Conservation (phyloP, 2,329 filamentous ascomycete genomes). For the Colletotrichum salicis region DNA sequence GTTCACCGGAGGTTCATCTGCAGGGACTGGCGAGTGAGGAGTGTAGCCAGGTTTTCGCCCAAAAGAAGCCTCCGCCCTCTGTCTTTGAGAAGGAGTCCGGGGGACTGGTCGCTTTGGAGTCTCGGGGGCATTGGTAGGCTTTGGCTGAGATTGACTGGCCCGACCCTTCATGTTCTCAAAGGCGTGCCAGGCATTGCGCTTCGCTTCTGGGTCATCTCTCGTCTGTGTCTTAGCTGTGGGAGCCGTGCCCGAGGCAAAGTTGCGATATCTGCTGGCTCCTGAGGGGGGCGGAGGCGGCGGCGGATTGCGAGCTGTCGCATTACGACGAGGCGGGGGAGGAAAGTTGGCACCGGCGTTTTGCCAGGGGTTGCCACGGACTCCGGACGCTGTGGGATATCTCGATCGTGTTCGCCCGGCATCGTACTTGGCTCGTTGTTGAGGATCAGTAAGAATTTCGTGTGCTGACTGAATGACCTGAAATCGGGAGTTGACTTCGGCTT, state of each 20-base stretch:
- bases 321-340: slow-evolving; percentile 60
- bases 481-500: slow-evolving; percentile 80
- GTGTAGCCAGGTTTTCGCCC: slow-evolving; percentile 63
- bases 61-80: slow-evolving; percentile 66
- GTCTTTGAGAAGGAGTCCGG: slow-evolving; percentile 62
- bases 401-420: slow-evolving; percentile 57
- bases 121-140: slow-evolving; percentile 39
- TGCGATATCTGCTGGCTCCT: slow-evolving; percentile 58
- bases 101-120: slow-evolving; percentile 52
- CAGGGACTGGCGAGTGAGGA: slow-evolving; percentile 58
- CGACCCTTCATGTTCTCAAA: slow-evolving; percentile 56
- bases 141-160: slow-evolving; percentile 42
- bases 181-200: slow-evolving; percentile 53
- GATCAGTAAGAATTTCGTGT: slow-evolving; percentile 75
- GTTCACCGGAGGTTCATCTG: slow-evolving; percentile 64
- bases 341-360: slow-evolving; percentile 59
- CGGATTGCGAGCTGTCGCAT: slow-evolving; percentile 42
- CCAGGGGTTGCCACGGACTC: slow-evolving; percentile 69
- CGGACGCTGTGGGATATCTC: slow-evolving; percentile 60
- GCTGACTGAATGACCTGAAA: slow-evolving; percentile 90
- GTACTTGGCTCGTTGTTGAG: slow-evolving; percentile 62
- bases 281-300: slow-evolving; percentile 42
- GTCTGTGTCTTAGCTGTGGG: slow-evolving; percentile 54
- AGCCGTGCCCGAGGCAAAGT: slow-evolving; percentile 54
- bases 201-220: slow-evolving; percentile 46